Conservation (phyloP, 306 rosid genomes). For the Sindora glabra region DNA sequence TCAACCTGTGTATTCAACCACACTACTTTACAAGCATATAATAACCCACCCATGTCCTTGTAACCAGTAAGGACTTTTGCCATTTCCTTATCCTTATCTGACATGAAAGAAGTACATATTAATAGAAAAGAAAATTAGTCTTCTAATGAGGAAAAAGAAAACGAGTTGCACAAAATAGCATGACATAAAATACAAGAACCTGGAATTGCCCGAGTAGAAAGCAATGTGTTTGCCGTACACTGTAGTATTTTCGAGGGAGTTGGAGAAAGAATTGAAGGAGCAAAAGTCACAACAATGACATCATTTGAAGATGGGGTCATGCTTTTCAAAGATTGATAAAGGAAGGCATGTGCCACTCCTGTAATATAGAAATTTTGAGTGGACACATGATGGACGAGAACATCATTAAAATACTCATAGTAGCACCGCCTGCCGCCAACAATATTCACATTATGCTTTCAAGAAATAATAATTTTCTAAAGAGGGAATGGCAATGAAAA, state of each 20-base stretch:
- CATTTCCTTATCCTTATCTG: constrained; percentile 87
- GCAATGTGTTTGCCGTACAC: constrained; percentile 86
- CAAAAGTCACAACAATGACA: constrained; percentile 67
- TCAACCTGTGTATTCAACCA: constrained; percentile 77
- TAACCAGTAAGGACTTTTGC: constrained; percentile 86
- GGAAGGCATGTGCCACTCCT: constrained; percentile 94
- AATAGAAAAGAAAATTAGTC: constrained; percentile 1
- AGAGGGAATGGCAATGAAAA: not conserved
- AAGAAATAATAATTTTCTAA: not conserved
- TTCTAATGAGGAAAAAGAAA: too few relatives aligned
- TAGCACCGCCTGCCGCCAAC: not conserved
- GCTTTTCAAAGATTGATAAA: constrained; percentile 63
- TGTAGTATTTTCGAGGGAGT: constrained; percentile 75
- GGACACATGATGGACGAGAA: too few relatives aligned
- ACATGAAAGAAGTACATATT: not conserved
- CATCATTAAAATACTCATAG: not conserved
- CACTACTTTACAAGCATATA: constrained; percentile 73
- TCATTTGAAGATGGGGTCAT: constrained; percentile 66
- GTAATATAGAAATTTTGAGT: constrained; percentile 4
- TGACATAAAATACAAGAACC: constrained; percentile 32
- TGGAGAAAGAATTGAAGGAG: constrained; percentile 56
- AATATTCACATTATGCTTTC: not conserved
- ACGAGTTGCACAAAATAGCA: not conserved
- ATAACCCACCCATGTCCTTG: constrained; percentile 87
- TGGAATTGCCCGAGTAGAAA: constrained; percentile 77